Evolutionary conservation across 164 flowering plant species (phyloP).

Genomic region (Vitis amurensis): DNA sequence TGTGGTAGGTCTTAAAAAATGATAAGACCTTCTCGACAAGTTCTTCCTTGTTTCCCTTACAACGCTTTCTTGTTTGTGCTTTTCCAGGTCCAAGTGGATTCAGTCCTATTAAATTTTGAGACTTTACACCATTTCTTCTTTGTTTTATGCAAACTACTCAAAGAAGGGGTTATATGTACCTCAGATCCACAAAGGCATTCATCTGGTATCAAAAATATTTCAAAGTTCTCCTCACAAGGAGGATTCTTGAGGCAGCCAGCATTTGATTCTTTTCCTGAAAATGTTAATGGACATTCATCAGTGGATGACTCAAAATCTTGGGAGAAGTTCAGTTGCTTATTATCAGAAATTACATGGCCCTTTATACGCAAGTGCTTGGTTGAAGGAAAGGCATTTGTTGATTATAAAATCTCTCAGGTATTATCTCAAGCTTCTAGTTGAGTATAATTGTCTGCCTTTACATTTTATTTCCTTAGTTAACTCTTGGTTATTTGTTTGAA

Average conservation of each 20-base stretch:
- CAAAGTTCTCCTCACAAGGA: conserved; percentile 60
- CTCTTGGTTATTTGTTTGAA: too few species aligned
- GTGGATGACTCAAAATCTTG: conserved; percentile 30
- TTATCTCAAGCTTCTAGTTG: not conserved
- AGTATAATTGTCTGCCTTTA: not conserved
- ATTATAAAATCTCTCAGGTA: conserved; percentile 74
- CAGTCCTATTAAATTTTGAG: conserved; percentile 54
- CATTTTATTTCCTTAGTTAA: too few species aligned
- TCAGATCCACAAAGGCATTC: conserved; percentile 19
- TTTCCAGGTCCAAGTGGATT: conserved; percentile 73
- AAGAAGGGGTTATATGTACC: conserved; percentile 48
- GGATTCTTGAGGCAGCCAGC: conserved; percentile 77
- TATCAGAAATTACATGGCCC: conserved; percentile 68
- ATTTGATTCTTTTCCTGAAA: conserved; percentile 30
- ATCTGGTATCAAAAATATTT: conserved; percentile 21
- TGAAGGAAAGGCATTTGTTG: conserved; percentile 69
- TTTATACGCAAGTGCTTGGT: conserved; percentile 58
- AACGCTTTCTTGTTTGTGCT: conserved; percentile 2
- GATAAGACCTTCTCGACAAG: not conserved
- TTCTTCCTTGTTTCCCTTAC: not conserved
- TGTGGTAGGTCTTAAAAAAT: not conserved
- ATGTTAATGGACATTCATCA: conserved; percentile 11
- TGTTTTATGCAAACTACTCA: conserved; percentile 62
- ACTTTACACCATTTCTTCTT: conserved; percentile 80
- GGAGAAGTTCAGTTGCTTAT: conserved; percentile 50